Evolutionary conservation across 768 basidiomycete genomes (phyloP), one percentile per base, ranked within the genome.

Genomic region (Termitomyces sp.): DNA sequence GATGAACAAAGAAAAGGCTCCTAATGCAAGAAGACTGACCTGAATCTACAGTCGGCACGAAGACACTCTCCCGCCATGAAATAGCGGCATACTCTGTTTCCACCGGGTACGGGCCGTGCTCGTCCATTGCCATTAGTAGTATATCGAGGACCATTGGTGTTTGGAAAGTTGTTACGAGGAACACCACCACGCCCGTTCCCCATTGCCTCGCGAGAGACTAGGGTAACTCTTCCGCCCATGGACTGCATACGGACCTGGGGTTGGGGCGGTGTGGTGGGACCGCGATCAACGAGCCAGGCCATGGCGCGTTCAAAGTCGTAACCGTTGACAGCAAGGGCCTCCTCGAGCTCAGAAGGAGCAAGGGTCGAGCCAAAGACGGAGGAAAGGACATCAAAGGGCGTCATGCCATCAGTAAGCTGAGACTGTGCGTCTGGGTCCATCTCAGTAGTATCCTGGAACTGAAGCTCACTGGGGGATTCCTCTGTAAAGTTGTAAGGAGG

Each of bases 301-400:
- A 98, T 98, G 13, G 97, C 89, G 40, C 82, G 82, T 67, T 99
- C 97, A 70, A 99, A 98, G 65, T 99, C 96, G 69, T 92, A 99
- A 2, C 86, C 93, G 63, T 93, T 91, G 47, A 83, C 80, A 7
- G 86, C 84, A 2, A 99, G 81, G 0, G 96, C 96, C 55, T 98
- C 95, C 72, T 98, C 96, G 7, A 99, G 79, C 68, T 98, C 94
- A 3, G 88, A 88, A 3, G 93, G 88, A 0, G 95, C 88, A 10
- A 99, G 80, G 2, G 93, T 86, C 2, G 93, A 88, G 16, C 91
- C 93, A 69, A 99, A 99, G 39, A 99, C 92, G 43, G 92, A 94
- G 68, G 84, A 86, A 20, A 99, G 87, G 43, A 98, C 94, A 65
- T 99, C 97, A 65, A 99, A 89, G 1, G 97, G 97, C 1, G 96